Evolutionary conservation across 148 eudicot genomes (phyloP).

Genomic region (Rhododendron kiyosumense): DNA sequence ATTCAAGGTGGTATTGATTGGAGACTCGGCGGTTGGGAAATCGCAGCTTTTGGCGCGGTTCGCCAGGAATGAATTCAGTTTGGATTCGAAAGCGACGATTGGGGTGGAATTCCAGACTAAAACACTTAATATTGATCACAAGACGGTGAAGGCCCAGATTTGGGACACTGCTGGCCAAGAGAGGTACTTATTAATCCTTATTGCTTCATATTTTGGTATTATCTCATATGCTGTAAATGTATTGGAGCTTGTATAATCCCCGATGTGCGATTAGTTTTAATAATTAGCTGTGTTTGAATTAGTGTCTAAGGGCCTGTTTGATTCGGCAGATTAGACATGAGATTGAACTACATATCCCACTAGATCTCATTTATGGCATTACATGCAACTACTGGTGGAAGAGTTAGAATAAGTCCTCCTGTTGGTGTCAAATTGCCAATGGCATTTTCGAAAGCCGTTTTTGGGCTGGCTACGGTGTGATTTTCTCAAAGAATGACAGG

Average conservation of each 20-base stretch:
- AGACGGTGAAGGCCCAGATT: slow-evolving; percentile 41
- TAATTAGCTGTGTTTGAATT: neutral
- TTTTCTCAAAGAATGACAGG: neutral
- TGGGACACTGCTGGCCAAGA: slow-evolving; percentile 43
- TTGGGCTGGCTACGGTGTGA: neutral
- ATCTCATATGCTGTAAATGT: neutral
- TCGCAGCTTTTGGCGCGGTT: slow-evolving; percentile 37
- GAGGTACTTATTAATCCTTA: slow-evolving; percentile 7
- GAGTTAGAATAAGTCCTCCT: neutral
- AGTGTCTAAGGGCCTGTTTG: neutral
- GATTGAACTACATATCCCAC: neutral
- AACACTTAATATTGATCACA: slow-evolving; percentile 28
- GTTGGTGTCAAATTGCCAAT: neutral
- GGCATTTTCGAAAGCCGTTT: neutral
- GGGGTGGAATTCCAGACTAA: slow-evolving; percentile 43
- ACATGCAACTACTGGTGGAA: neutral
- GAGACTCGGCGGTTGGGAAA: slow-evolving; percentile 39
- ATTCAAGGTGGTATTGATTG: slow-evolving; percentile 37
- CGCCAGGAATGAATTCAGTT: slow-evolving; percentile 32
- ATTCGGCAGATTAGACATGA: neutral
- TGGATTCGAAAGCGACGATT: slow-evolving; percentile 40
- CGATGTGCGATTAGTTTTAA: neutral
- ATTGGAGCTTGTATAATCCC: neutral
- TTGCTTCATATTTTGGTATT: neutral
- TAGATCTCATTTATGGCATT: neutral